Percentiles rank a stretch among this genome's conserved stretches.
Evolutionary conservation across 331 rosid genomes (phyloP).

Genomic region (Spiraea crenata): DNA sequence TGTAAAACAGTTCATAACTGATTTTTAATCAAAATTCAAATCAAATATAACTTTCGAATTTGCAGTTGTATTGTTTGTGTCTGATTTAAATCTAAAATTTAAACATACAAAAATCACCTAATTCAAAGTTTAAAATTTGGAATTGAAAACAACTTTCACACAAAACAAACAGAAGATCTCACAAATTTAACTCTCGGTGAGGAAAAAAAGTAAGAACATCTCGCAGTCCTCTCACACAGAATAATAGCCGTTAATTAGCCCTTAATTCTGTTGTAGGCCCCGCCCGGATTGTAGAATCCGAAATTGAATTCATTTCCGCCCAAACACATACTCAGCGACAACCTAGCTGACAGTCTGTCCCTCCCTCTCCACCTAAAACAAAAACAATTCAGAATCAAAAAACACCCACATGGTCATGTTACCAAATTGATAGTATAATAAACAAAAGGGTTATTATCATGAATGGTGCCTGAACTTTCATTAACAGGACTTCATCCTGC

Average conservation of each 20-base stretch:
- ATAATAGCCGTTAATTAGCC: constrained; percentile 13
- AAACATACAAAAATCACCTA: no score
- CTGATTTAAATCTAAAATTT: background rate
- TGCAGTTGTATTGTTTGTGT: no score
- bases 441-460: no score
- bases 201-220: no score
- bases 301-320: background rate
- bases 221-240: background rate
- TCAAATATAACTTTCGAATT: no score
- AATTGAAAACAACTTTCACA: background rate
- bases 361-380: constrained; percentile 4
- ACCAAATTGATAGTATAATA: constrained; percentile 6
- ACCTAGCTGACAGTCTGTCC: constrained; percentile 19
- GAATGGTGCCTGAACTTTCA: no score
- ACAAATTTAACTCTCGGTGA: no score
- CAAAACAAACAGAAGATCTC: no score
- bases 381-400: background rate
- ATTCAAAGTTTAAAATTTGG: no score
- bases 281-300: constrained; percentile 11
- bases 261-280: constrained; percentile 26
- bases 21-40: background rate
- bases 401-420: constrained; percentile 36
- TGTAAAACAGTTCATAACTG: no score
- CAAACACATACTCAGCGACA: background rate
- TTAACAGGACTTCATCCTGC: no score